Evolutionary conservation across 164 flowering plant species (phyloP).

Genomic region (Echeveria elegans): DNA sequence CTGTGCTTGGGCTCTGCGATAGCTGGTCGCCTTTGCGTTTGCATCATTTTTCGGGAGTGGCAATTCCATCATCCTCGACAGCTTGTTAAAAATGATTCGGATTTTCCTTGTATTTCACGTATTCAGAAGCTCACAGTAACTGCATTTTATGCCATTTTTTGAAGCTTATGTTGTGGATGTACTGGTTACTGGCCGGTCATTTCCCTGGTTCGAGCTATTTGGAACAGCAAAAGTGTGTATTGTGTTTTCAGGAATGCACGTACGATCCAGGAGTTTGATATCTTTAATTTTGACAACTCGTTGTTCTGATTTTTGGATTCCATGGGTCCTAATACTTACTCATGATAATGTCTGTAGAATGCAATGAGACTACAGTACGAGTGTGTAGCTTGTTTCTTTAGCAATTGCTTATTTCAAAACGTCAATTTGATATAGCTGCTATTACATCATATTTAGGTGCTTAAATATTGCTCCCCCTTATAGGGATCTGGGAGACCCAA

Average conservation of each 20-base stretch:
- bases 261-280: background rate
- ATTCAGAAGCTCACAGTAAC: too few relatives aligned
- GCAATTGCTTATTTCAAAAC: background rate
- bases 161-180: too few relatives aligned
- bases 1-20: too few relatives aligned
- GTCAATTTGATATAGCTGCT: background rate
- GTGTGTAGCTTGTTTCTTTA: too few relatives aligned
- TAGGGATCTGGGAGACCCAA: background rate
- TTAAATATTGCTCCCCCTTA: background rate
- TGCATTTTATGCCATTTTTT: too few relatives aligned
- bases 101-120: background rate
- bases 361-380: background rate
- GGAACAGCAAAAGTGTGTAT: too few relatives aligned
- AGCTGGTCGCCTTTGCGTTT: background rate
- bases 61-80: background rate
- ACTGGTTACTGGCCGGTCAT: too few relatives aligned
- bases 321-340: background rate
- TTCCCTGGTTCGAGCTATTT: too few relatives aligned
- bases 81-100: too few relatives aligned
- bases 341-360: background rate
- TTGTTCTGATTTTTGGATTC: background rate
- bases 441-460: background rate
- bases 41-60: background rate
- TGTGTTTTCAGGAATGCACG: background rate
- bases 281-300: background rate